Evolutionary conservation across 441 rosid genomes (phyloP).

Genomic region (Breynia disticha): DNA sequence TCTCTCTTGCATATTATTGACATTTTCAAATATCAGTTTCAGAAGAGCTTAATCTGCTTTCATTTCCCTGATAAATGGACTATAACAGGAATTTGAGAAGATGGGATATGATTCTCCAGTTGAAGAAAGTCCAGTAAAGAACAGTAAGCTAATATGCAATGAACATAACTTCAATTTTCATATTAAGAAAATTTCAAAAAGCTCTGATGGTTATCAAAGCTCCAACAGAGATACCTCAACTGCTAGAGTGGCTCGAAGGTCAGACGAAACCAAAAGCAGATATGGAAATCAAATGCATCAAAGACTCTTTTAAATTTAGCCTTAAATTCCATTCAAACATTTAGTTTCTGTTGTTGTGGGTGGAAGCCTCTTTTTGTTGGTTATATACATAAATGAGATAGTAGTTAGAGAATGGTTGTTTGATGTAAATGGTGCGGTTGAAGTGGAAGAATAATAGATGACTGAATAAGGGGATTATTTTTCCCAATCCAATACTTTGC

Average conservation of each 20-base stretch:
- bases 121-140: constrained; percentile 21
- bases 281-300: constrained; percentile 27
- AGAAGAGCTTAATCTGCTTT: background rate
- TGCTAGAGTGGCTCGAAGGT: constrained; percentile 30
- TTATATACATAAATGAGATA: background rate
- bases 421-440: background rate
- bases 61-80: background rate
- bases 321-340: too few relatives aligned
- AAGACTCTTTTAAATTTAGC: constrained; percentile 17
- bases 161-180: constrained; percentile 22
- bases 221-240: constrained; percentile 16
- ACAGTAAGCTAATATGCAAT: constrained; percentile 19
- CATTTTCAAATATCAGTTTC: too few relatives aligned
- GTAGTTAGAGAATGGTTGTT: too few relatives aligned
- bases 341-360: background rate
- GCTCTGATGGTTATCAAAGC: constrained; percentile 38
- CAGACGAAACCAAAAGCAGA: constrained; percentile 43
- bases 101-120: constrained; percentile 31
- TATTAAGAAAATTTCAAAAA: constrained; percentile 42
- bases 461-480: too few relatives aligned
- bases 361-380: background rate
- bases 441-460: background rate
- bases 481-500: too few relatives aligned
- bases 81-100: constrained; percentile 41
- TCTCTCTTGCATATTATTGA: too few relatives aligned